A percentile compares a stretch with the other conserved stretches of the same genome.
These are phyloP conservation scores for Litsea cubeba DNA, from an alignment of 164 flowering plant genomes.

Conservation along the genomic window DNA sequence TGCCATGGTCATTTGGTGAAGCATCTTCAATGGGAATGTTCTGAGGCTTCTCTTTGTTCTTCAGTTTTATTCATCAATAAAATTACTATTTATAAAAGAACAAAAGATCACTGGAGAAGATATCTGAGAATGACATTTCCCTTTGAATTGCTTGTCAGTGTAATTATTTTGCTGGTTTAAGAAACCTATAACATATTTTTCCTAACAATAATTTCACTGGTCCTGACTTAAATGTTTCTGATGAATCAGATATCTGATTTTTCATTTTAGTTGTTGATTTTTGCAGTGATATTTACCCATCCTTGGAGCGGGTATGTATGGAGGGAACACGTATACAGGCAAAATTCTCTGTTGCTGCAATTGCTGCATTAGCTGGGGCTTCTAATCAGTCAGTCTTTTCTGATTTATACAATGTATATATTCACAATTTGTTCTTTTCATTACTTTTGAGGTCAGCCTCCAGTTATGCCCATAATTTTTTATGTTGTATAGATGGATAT, in stretches of 20 bases:
- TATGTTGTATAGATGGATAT: background rate
- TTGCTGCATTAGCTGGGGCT: slow-evolving; percentile 44
- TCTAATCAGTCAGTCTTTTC: slow-evolving; percentile 40
- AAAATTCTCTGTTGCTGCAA: slow-evolving; percentile 75
- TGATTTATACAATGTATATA: slow-evolving; percentile 54
- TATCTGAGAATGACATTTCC: too few species aligned
- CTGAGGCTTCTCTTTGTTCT: too few species aligned
- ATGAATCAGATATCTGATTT: background rate
- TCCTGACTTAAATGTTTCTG: too few species aligned
- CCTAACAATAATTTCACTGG: too few species aligned
- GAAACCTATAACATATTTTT: too few species aligned
- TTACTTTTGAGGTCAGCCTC: background rate
- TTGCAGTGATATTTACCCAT: slow-evolving; percentile 26
- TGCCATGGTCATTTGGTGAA: too few species aligned
- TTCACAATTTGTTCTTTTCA: background rate
- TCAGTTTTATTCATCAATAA: too few species aligned
- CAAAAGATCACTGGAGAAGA: too few species aligned
- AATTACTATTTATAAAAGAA: too few species aligned
- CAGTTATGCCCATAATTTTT: background rate
- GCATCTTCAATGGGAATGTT: too few species aligned
- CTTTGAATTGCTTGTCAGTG: too few species aligned
- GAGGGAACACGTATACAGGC: slow-evolving; percentile 83
- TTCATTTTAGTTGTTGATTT: background rate
- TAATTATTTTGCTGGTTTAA: too few species aligned
- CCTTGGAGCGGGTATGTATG: slow-evolving; percentile 61